Evolutionary conservation across 306 rosid genomes (phyloP).

Genomic region (Hippophae gyantsensis): DNA sequence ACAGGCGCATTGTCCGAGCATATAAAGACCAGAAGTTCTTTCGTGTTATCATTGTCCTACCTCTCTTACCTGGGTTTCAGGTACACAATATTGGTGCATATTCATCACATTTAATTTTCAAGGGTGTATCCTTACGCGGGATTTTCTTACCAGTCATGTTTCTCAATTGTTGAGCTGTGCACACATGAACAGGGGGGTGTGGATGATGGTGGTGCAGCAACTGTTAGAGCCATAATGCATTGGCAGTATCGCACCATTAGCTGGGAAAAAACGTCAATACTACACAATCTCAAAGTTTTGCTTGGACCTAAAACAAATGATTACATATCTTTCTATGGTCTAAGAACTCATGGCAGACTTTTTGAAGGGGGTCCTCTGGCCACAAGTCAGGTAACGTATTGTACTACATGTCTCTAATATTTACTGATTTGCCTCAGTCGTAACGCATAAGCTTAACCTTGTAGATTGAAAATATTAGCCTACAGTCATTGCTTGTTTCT

Average conservation of each 20-base stretch:
- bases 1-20: slow-evolving; percentile 31
- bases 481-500: no score
- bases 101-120: neutral
- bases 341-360: slow-evolving; percentile 39
- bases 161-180: neutral
- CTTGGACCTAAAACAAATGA: slow-evolving; percentile 35
- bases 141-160: neutral
- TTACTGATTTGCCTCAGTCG: no score
- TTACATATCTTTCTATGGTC: slow-evolving; percentile 42
- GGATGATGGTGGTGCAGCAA: slow-evolving; percentile 44
- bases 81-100: slow-evolving; percentile 12
- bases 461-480: neutral
- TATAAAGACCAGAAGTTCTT: slow-evolving; percentile 34
- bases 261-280: slow-evolving; percentile 35
- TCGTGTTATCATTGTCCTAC: slow-evolving; percentile 34
- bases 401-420: neutral
- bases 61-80: slow-evolving; percentile 48
- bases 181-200: slow-evolving; percentile 33
- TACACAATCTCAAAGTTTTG: slow-evolving; percentile 26
- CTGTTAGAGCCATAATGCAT: slow-evolving; percentile 46
- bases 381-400: slow-evolving; percentile 36
- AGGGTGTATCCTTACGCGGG: neutral
- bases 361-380: slow-evolving; percentile 37
- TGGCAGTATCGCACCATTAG: slow-evolving; percentile 46
- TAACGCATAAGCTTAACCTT: neutral